Conservation (phyloP, 2,329 filamentous ascomycete genomes). For the Apiospora saccharicola region DNA sequence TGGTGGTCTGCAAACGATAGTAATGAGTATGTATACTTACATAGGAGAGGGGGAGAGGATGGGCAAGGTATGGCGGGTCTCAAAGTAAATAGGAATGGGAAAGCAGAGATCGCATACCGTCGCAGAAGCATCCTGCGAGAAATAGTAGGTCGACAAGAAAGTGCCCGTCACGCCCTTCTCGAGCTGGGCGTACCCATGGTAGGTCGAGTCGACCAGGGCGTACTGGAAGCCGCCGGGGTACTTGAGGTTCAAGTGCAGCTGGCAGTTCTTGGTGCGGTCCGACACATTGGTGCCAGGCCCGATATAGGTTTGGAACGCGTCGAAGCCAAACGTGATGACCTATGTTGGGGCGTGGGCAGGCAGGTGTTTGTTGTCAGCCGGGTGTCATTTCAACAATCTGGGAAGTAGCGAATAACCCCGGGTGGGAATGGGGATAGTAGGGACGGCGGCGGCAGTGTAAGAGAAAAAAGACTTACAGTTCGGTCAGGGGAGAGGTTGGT, state of each 20-base stretch:
- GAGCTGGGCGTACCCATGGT: slow-evolving; percentile 57
- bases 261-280: slow-evolving; percentile 55
- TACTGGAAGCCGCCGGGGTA: slow-evolving; percentile 57
- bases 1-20: slow-evolving; percentile 44
- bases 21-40: slow-evolving; percentile 20
- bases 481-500: slow-evolving; percentile 52
- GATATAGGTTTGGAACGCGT: slow-evolving; percentile 56
- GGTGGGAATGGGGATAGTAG: no score
- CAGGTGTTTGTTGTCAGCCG: no score
- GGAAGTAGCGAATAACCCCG: no score
- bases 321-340: slow-evolving; percentile 57
- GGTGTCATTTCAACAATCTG: not conserved
- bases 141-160: slow-evolving; percentile 57
- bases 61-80: no score
- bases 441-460: not conserved
- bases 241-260: slow-evolving; percentile 54
- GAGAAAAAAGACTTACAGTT: slow-evolving; percentile 41
- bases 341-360: no score
- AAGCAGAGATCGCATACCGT: slow-evolving; percentile 39
- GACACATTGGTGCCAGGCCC: slow-evolving; percentile 47
- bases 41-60: not conserved
- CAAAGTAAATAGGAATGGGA: not conserved
- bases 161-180: slow-evolving; percentile 52
- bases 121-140: slow-evolving; percentile 52
- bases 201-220: slow-evolving; percentile 54